Evolutionary conservation across 2,329 filamentous ascomycete species (phyloP), one percentile per base, ranked within the genome.

Genomic region (Fonsecaea erecta): DNA sequence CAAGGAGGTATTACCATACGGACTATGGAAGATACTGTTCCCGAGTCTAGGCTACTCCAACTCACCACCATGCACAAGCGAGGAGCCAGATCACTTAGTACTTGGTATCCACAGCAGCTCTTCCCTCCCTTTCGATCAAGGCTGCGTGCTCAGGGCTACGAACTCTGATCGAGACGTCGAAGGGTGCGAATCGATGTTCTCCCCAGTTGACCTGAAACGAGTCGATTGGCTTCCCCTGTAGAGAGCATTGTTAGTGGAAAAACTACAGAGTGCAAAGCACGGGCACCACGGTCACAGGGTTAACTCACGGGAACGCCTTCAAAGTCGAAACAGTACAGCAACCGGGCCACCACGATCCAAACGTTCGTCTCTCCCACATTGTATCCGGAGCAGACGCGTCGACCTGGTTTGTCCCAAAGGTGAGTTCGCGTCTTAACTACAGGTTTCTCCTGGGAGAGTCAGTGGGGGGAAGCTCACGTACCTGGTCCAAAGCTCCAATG

Each of bases 141-240:
- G 63, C 62, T 21, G 62, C 67, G 65, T 74, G 71, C 34, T 65
- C 63, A 21, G 64, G 61, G 40, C 70, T 72, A 24, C 72, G 64
- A 37, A 69, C 58, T 26, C 62, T 70, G 53, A 73, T 71, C 37
- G 69, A 71, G 12, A 75, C 71, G 8, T 72, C 71, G 51, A 75
- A 75, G 1, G 74, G 68, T 5, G 73, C 65, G 72, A 73, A 64
- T 63, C 71, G 7, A 68, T 66, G 57, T 28, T 65, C 66, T 3
- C 52, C 60, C 66, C 63, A 68, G 28, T 57, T 64, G 6, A 65
- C 60, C 14, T 63, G 48, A 32, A 66, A 64, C 16, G 52, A 40
- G 51, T 68, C 63, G 24, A 68, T 62, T 1, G 63, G 63, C 55
- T 66, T 64, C 9, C 61, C 68, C 65, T 66, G 18, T 21, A 11